Evolutionary conservation across 2,329 filamentous ascomycete genomes (phyloP).

Genomic region (Rhinocladiella mackenziei): DNA sequence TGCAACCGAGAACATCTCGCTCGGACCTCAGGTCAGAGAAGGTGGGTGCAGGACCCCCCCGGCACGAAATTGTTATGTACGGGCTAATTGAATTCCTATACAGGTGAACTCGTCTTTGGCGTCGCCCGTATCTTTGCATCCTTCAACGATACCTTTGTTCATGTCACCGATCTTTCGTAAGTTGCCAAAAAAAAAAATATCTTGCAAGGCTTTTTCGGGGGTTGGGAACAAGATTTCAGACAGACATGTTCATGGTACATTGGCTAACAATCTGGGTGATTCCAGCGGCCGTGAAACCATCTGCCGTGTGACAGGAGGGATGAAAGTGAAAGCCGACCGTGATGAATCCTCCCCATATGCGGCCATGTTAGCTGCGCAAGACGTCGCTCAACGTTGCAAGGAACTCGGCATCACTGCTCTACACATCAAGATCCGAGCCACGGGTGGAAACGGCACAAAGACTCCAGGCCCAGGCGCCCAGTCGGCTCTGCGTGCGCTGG

Average conservation of each 20-base stretch:
- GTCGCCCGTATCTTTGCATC: conserved; percentile 97
- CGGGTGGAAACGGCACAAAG: conserved; percentile 99
- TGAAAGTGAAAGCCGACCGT: conserved; percentile 99
- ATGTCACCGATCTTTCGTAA: conserved; percentile 97
- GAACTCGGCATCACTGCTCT: conserved; percentile 87
- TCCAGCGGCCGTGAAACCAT: conserved; percentile 98
- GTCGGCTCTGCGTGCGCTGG: conserved; percentile 96
- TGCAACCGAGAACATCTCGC: conserved; percentile 92
- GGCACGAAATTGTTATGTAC: neutral
- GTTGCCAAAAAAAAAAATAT: conserved; percentile 38
- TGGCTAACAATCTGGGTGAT: conserved; percentile 65
- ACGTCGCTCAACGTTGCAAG: conserved; percentile 88
- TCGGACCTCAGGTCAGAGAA: conserved; percentile 94
- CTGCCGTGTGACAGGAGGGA: conserved; percentile 98
- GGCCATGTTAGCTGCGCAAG: conserved; percentile 99
- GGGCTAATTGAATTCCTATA: conserved; percentile 25
- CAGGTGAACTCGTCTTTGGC: conserved; percentile 95
- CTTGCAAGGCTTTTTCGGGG: neutral
- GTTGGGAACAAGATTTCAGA: neutral
- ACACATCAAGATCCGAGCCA: conserved; percentile 99
- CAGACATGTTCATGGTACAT: neutral
- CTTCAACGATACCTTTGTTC: conserved; percentile 91
- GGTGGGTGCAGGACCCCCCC: conserved; percentile 53
- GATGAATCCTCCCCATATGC: conserved; percentile 99
- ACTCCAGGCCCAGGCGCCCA: conserved; percentile 98